Evolutionary conservation across 1,284 basidiomycete species (phyloP), one percentile per base, ranked within the genome.

Genomic region (Megacollybia platyphylla): DNA sequence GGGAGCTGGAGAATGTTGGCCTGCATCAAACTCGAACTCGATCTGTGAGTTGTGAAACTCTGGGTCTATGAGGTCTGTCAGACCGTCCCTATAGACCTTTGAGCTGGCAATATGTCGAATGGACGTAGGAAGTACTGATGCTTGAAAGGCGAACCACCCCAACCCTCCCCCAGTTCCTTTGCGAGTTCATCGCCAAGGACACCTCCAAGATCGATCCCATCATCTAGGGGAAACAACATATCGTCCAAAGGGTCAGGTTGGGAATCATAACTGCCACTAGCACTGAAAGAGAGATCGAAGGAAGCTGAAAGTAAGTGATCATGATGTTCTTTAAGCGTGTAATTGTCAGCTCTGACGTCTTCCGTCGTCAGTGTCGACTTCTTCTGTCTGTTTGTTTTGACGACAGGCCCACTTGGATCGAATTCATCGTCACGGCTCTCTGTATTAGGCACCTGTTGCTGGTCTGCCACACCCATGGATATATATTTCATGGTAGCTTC

Each of bases 241-340:
- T 80, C 77, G 29, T 71, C 61, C 35, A 76, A 70, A 8, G 56
- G 68, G 15, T 65, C 70, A 4, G 58, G 55, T 45, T 79, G 76
- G 7, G 80, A 83, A 5, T 58, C 63, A 17, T 54, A 58, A 2
- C 58, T 50, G 10, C 52, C 58, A 38, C 49, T 60, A 27, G 57
- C 67, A 44, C 65, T 62, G 46, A 74, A 72, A 5, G 79, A 79
- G 4, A 65, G 57, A 43, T 82, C 76, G 48, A 84, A 74, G 0
- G 82, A 82, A 24, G 65, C 69, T 2, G 75, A 71, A 9, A 87
- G 60, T 9, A 87, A 53, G 49, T 79, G 70, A 35, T 82, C 73
- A 48, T 82, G 73, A 46, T 78, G 68, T 54, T 87, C 84, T 24
- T 75, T 63, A 17, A 88, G 65, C 13, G 76, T 86, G 56, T 84